These are phyloP conservation scores for Ceratonia siliqua DNA, from an alignment of 306 rosid species.

Conservation along the genomic window DNA sequence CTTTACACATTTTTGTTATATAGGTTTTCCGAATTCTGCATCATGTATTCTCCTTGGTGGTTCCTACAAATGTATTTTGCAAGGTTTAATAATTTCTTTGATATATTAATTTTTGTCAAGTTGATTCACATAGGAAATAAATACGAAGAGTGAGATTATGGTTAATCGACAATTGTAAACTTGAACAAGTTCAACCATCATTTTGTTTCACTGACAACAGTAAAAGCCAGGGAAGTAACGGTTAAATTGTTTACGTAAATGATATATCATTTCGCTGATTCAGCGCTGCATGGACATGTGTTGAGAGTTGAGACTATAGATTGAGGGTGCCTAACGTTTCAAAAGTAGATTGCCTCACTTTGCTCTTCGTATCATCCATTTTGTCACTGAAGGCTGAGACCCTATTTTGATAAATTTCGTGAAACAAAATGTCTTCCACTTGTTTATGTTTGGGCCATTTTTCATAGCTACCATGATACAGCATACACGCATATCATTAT, in stretches of 20 bases:
- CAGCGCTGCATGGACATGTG: background rate
- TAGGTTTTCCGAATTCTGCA: conserved; percentile 39
- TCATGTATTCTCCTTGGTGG: conserved; percentile 41
- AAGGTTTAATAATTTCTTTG: conserved; percentile 33
- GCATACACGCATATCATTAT: background rate
- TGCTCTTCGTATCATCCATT: background rate
- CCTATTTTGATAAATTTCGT: background rate
- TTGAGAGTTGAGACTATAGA: background rate
- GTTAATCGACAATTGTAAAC: conserved; percentile 8
- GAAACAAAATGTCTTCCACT: background rate
- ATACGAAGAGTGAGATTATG: conserved; percentile 11
- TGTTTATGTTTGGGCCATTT: background rate
- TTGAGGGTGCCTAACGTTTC: background rate
- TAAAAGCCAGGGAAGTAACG: conserved; percentile 9
- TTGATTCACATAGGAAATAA: conserved; percentile 47
- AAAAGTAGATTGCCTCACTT: background rate
- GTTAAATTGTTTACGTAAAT: background rate
- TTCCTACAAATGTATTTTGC: conserved; percentile 41
- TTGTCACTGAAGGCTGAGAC: background rate
- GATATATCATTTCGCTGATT: background rate
- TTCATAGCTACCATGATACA: background rate
- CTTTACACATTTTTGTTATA: conserved; percentile 39
- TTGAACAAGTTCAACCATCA: conserved; percentile 8
- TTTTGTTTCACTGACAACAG: background rate
- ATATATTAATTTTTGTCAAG: conserved; percentile 23